Evolutionary conservation across 1,139 yeast species (phyloP).

Genomic region (Blastobotrys indianensis): DNA sequence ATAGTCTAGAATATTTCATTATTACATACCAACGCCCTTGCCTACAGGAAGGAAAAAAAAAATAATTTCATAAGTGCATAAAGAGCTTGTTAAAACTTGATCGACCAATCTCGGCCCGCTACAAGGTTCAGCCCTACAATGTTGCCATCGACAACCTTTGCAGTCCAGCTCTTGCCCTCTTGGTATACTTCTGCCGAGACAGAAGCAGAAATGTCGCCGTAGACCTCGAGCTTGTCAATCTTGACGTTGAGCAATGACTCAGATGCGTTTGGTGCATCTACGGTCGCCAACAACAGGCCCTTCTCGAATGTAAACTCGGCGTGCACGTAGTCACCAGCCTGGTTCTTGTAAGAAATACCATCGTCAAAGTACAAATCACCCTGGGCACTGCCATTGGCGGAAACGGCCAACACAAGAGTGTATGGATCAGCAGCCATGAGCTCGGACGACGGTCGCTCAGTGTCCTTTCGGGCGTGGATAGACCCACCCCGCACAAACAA

Average conservation of each 20-base stretch:
- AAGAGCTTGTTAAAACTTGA: background rate
- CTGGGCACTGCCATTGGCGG: constrained; percentile 43
- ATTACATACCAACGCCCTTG: no score
- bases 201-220: constrained; percentile 3
- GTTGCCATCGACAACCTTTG: constrained; percentile 1
- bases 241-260: background rate
- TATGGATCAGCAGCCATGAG: constrained; percentile 76
- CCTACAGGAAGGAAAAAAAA: no score
- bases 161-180: background rate
- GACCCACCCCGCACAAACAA: constrained; percentile 69
- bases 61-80: no score
- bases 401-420: constrained; percentile 61
- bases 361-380: constrained; percentile 74
- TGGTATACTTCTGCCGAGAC: background rate
- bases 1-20: no score
- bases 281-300: background rate
- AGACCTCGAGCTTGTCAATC: background rate
- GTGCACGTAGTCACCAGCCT: constrained; percentile 16
- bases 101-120: background rate
- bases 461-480: constrained; percentile 56
- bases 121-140: background rate
- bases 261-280: background rate
- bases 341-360: constrained; percentile 63
- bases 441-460: constrained; percentile 70
- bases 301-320: constrained; percentile 7